Base-by-base conservation (phyloP, 208 protist species). In the Leishmania tropica region DNA sequence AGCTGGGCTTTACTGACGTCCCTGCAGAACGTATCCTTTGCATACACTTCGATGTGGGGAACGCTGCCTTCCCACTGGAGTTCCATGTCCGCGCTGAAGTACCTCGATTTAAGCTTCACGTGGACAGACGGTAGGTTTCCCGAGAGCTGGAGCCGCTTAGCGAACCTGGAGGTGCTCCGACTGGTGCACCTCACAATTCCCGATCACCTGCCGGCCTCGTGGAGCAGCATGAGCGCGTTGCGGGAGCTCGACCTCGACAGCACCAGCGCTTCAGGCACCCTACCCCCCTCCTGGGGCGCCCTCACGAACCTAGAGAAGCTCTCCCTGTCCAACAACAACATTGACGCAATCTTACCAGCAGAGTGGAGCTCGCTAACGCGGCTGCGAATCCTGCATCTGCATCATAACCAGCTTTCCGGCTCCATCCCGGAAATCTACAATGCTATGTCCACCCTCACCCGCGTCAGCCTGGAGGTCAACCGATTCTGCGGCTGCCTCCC, bases 11-110 rank as follows among this genome's bases (percentile, higher is more conserved):
- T 10, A 40, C 78, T 81, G 10, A 11, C 65, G 5, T 51, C 35
- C 13, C 35, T 81, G 51, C 31, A 72, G 35, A 11, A 75, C 10
- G 45, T 81, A 4, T 81, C 78, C 78, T 54, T 75, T 45, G 62
- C 78, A 19, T n/a, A 73, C 51, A 81, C 78, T 5, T 64, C 42
- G 24, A 62, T 75, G 35, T 65, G 17, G 31, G 78, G 78, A 10
- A 58, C 42, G 28, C 42, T 74, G 45, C 68, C 68, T 1, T 35
- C 21, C 0, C 42, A 54, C 8, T 74, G 68, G 68, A 45, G 68
- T 54, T 13, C 8, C 24, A 74, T 74, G 68, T 11, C 42, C 40
- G 45, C 45, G 42, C 28, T 74, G 68, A 47, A 45, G 68, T 74
- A 54, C 68, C 68, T 74, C 42, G 45, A 74, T 53, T 35, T 74